Percentiles rank a stretch among this genome's conserved stretches.
phyloP scores from a whole-genome alignment of 2,329 filamentous ascomycete species.

The Colletotrichum falcatum region DNA sequence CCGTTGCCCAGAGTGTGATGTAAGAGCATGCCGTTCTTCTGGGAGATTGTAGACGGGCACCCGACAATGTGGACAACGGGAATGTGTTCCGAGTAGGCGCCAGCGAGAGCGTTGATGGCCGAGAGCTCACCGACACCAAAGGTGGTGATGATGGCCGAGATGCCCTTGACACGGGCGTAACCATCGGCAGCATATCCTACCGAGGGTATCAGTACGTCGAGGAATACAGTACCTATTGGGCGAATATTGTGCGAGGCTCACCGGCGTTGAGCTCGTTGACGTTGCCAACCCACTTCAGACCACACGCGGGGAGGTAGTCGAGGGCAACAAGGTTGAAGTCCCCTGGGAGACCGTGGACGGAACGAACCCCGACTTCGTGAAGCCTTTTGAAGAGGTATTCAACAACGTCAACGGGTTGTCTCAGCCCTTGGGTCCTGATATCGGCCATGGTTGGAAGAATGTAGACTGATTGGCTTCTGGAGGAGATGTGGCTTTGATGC shows the following conservation, averaged over 20 bases:
- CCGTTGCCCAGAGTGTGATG: constrained; percentile 82
- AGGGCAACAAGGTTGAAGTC: constrained; percentile 79
- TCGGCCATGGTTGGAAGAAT: constrained; percentile 47
- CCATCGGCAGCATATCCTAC: constrained; percentile 83
- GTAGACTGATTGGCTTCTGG: background rate
- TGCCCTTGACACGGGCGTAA: constrained; percentile 79
- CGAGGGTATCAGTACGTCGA: constrained; percentile 7
- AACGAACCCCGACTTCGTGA: constrained; percentile 72
- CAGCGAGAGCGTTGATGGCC: constrained; percentile 78
- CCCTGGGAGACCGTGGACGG: constrained; percentile 76
- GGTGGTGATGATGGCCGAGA: constrained; percentile 78
- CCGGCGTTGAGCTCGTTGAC: constrained; percentile 81
- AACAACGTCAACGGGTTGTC: constrained; percentile 68
- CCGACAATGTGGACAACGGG: constrained; percentile 78
- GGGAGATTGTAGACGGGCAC: constrained; percentile 61
- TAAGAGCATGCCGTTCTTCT: constrained; percentile 61
- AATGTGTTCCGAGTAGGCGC: constrained; percentile 79
- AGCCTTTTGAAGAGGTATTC: constrained; percentile 77
- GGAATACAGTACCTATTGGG: background rate
- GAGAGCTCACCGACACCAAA: constrained; percentile 83
- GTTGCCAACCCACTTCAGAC: constrained; percentile 75
- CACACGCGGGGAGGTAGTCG: constrained; percentile 71
- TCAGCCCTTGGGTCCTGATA: constrained; percentile 57
- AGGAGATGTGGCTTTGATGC: background rate
- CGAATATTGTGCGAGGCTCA: constrained; percentile 51